Conservation (phyloP, 306 rosid genomes). For the Fragaria ananassa region DNA sequence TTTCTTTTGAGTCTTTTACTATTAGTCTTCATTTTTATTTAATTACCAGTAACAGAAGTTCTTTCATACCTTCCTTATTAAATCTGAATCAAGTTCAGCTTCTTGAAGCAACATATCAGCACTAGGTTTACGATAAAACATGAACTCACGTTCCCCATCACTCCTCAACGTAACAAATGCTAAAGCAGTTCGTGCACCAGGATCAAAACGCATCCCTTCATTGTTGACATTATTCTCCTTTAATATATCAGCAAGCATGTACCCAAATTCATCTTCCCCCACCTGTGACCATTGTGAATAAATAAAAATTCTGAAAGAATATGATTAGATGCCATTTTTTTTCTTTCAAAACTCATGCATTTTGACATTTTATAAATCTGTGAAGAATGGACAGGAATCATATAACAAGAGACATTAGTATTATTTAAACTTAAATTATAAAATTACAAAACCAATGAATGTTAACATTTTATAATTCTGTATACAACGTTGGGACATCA, state of each 20-base stretch:
- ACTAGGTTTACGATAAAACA: conserved; percentile 97
- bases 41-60: conserved; percentile 11
- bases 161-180: conserved; percentile 88
- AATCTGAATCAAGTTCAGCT: conserved; percentile 68
- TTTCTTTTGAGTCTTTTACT: neutral
- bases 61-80: conserved; percentile 66
- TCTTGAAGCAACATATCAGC: conserved; percentile 95
- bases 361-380: neutral
- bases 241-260: conserved; percentile 87
- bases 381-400: neutral
- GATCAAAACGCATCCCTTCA: conserved; percentile 86
- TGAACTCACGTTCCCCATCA: conserved; percentile 96
- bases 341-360: neutral
- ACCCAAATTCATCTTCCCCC: conserved; percentile 96
- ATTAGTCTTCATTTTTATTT: neutral
- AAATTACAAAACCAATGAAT: too few relatives aligned
- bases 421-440: too few relatives aligned
- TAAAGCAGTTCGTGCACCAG: conserved; percentile 92
- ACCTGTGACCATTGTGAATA: conserved; percentile 49
- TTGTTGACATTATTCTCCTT: conserved; percentile 81
- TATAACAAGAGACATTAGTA: neutral
- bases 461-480: neutral
- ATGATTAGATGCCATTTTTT: neutral
- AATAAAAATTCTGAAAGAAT: neutral
- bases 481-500: neutral